Conservation (phyloP, 495 filamentous ascomycete genomes). For the Aspergillus heteromorphus region DNA sequence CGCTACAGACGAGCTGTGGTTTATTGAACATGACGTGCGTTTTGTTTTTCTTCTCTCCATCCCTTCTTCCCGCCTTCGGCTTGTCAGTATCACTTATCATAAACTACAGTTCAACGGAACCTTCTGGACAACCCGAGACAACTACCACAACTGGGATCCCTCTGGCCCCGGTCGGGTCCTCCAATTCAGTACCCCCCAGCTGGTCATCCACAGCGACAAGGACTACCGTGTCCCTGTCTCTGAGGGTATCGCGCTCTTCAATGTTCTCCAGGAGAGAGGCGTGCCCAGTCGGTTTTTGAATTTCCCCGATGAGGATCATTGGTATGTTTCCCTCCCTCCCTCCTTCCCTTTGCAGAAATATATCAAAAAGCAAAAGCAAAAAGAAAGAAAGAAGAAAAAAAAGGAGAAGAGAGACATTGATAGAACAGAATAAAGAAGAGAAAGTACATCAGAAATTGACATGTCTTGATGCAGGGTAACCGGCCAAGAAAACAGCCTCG, state of each 20-base stretch:
- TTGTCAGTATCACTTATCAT: neutral
- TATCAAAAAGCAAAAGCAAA: too few relatives aligned
- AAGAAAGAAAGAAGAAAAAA: too few relatives aligned
- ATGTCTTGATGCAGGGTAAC: too few relatives aligned
- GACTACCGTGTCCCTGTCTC: slow-evolving; percentile 41
- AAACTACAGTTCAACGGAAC: slow-evolving; percentile 36
- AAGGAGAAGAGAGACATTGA: neutral
- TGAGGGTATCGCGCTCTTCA: slow-evolving; percentile 42
- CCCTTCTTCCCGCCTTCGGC: slow-evolving; percentile 1
- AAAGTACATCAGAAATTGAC: too few relatives aligned
- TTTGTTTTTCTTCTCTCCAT: slow-evolving; percentile 9
- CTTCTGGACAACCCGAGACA: slow-evolving; percentile 36
- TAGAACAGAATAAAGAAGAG: slow-evolving; percentile 27
- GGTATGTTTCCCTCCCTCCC: slow-evolving; percentile 17
- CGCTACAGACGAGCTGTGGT: slow-evolving; percentile 47
- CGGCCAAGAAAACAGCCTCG: slow-evolving; percentile 38
- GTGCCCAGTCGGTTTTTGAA: slow-evolving; percentile 55
- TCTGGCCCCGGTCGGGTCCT: slow-evolving; percentile 30
- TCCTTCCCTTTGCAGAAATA: neutral
- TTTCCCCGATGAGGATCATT: slow-evolving; percentile 51
- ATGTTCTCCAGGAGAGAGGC: slow-evolving; percentile 42
- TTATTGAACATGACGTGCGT: slow-evolving; percentile 32
- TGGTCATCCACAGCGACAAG: slow-evolving; percentile 41
- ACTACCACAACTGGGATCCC: slow-evolving; percentile 43
- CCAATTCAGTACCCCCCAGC: slow-evolving; percentile 38